Evolutionary conservation across 2,329 filamentous ascomycete genomes (phyloP), one percentile per base, ranked within the genome.

Genomic region (Xylariales sp.): DNA sequence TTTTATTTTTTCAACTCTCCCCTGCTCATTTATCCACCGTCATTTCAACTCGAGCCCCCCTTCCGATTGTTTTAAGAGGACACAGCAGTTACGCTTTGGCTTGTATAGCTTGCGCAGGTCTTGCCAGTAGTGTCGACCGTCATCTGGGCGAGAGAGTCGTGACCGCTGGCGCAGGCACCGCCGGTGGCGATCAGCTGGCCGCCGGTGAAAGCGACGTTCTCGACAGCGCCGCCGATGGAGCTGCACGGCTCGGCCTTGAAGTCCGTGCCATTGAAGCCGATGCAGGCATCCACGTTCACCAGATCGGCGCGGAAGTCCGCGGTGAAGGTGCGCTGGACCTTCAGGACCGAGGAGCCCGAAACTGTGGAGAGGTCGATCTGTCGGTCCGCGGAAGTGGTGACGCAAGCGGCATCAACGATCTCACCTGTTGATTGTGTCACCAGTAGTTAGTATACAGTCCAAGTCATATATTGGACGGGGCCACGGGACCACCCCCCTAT

Each of bases 391-490:
- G 61, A 50, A 3, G 49, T 49, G 43, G 60, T 44, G 34, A 55
- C 61, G 35, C 62, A 65, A 20, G 62, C 62, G 19, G 62, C 60
- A 36, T 67, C 59, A 31, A 66, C 64, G 15, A 66, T 65, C 41
- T 66, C 58, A 40, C 63, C 62, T 64, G 21, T 5, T 5, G 1
- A 23, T n/a, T n/a, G n/a, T n/a, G n/a, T n/a, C n/a, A n/a, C n/a
- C n/a, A n/a, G n/a, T n/a, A n/a, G n/a, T n/a, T n/a, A n/a, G n/a
- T n/a, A n/a, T n/a, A n/a, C n/a, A n/a, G n/a, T n/a, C n/a, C n/a
- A n/a, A n/a, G n/a, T n/a, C n/a, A n/a, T n/a, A n/a, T n/a, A n/a
- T n/a, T n/a, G n/a, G n/a, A n/a, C n/a, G n/a, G n/a, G n/a, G n/a
- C n/a, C n/a, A n/a, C n/a, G n/a, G n/a, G n/a, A n/a, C n/a, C n/a